These are phyloP conservation scores for Mycena filopes DNA, from an alignment of 768 basidiomycete species.

Conservation along the genomic window DNA sequence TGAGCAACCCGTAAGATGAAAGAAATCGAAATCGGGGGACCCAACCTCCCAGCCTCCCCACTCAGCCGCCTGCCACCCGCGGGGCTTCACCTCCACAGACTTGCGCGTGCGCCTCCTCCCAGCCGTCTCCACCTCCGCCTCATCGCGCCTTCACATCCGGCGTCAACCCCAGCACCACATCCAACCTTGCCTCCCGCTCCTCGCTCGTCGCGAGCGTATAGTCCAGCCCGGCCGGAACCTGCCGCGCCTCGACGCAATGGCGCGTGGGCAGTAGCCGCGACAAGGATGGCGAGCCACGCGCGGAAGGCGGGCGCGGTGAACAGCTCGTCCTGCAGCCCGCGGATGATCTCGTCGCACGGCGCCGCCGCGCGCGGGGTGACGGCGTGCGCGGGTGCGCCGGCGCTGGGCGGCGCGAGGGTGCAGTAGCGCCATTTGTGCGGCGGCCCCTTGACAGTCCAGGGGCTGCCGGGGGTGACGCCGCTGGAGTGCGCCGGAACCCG, in stretches of 20 bases:
- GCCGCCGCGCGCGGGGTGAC: constrained; percentile 64
- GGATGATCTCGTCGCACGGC: constrained; percentile 68
- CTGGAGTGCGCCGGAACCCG: constrained; percentile 75
- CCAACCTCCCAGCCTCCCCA: constrained; percentile 96
- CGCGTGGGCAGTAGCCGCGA: constrained; percentile 77
- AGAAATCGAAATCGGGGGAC: constrained; percentile 27
- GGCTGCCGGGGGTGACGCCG: constrained; percentile 56
- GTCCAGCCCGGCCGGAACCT: constrained; percentile 93
- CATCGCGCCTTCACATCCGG: constrained; percentile 61
- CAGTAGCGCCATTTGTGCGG: constrained; percentile 97
- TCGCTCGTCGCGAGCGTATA: constrained; percentile 94
- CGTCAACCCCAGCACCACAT: constrained; percentile 88
- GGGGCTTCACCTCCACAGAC: constrained; percentile 42
- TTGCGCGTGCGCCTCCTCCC: constrained; percentile 42
- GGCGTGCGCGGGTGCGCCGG: constrained; percentile 48
- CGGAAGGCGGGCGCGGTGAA: constrained; percentile 87
- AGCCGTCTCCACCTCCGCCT: constrained; percentile 42
- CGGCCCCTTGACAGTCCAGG: constrained; percentile 85
- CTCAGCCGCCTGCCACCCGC: constrained; percentile 76
- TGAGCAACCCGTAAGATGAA: constrained; percentile 14
- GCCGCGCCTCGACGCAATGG: constrained; percentile 80
- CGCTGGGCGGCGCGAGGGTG: constrained; percentile 58
- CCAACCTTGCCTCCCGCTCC: constrained; percentile 82
- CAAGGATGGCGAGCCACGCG: constrained; percentile 85
- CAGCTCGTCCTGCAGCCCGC: constrained; percentile 78